Evolutionary conservation across 2,329 filamentous ascomycete genomes (phyloP).

Genomic region (Aspergillus tamarii): DNA sequence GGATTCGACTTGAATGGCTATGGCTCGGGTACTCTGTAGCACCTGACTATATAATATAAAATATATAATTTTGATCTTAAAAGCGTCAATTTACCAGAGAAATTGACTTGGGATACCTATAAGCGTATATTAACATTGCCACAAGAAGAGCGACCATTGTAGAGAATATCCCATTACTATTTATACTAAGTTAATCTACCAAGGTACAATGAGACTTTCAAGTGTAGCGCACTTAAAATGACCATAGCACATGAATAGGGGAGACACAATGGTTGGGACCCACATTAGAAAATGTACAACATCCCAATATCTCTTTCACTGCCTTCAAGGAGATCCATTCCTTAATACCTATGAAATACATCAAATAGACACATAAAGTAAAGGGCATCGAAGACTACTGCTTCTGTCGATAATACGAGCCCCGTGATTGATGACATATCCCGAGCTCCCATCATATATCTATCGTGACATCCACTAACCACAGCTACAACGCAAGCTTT

Average conservation of each 20-base stretch:
- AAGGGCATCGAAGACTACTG: background rate
- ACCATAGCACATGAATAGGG: background rate
- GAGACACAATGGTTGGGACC: background rate
- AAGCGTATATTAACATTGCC: background rate
- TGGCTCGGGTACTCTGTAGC: background rate
- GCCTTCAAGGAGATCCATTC: background rate
- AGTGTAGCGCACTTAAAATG: background rate
- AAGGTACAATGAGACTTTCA: background rate
- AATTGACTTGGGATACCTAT: background rate
- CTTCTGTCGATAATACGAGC: background rate
- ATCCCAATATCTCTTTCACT: background rate
- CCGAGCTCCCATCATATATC: background rate
- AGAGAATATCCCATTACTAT: background rate
- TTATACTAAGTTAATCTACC: background rate
- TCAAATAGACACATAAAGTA: background rate
- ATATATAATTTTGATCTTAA: too few species aligned
- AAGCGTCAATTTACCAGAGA: background rate
- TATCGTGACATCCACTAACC: background rate
- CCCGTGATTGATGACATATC: slow-evolving; percentile 11
- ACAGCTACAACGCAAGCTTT: slow-evolving; percentile 1
- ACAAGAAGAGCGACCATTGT: background rate
- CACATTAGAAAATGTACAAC: background rate
- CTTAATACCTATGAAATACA: background rate
- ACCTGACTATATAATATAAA: too few species aligned
- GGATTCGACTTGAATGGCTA: background rate